Evolutionary conservation across 306 rosid species (phyloP).

Genomic region (Glycine soja): DNA sequence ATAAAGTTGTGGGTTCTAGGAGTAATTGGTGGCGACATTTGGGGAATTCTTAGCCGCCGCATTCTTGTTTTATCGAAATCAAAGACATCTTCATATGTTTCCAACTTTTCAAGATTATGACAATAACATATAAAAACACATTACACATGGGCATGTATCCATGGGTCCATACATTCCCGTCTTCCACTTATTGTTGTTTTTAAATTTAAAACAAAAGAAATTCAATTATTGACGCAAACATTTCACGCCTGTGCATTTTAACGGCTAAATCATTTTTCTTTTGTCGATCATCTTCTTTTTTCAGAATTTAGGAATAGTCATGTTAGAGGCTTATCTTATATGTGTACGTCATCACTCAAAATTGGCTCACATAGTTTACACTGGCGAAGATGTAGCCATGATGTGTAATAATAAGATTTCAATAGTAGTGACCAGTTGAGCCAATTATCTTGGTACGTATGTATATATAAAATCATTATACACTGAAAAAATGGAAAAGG

Average conservation of each 20-base stretch:
- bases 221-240: slow-evolving; percentile 37
- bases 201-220: background rate
- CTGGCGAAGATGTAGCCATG: slow-evolving; percentile 5
- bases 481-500: background rate
- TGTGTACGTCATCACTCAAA: background rate
- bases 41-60: slow-evolving; percentile 80
- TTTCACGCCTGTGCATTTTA: slow-evolving; percentile 34
- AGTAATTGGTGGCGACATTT: slow-evolving; percentile 91
- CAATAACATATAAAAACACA: slow-evolving; percentile 31
- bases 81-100: slow-evolving; percentile 56
- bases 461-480: slow-evolving; percentile 10
- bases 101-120: slow-evolving; percentile 31
- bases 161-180: slow-evolving; percentile 45
- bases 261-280: slow-evolving; percentile 6
- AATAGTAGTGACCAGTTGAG: background rate
- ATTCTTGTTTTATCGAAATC: slow-evolving; percentile 57
- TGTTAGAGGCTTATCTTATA: background rate
- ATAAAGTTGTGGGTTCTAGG: slow-evolving; percentile 50
- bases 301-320: background rate
- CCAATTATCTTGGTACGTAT: background rate
- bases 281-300: background rate
- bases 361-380: background rate
- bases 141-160: slow-evolving; percentile 40
- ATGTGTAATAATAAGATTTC: background rate
- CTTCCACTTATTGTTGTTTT: slow-evolving; percentile 28